Evolutionary conservation across 2,329 filamentous ascomycete species (phyloP).

Genomic region (Arthrobotrys musiformis): DNA sequence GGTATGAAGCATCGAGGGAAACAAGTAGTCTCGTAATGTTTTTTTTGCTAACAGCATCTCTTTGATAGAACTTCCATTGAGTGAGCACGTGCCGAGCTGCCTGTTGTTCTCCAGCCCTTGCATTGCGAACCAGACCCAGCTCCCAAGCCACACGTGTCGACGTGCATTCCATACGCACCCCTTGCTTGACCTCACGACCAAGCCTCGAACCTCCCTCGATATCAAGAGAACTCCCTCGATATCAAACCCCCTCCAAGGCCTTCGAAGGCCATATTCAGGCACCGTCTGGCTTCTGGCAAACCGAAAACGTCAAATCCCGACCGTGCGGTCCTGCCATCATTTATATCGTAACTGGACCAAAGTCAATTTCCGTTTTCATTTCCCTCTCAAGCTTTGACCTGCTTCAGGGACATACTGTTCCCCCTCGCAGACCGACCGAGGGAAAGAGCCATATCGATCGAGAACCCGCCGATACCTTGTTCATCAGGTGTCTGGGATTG

Average conservation of each 20-base stretch:
- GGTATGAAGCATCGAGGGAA: background rate
- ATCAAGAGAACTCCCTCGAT: background rate
- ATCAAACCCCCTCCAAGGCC: background rate
- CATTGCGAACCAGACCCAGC: too few species aligned
- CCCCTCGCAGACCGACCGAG: conserved; percentile 41
- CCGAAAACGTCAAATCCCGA: conserved; percentile 12
- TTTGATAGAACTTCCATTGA: background rate
- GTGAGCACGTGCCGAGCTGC: conserved; percentile 2
- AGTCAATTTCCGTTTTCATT: conserved; percentile 39
- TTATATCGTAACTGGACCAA: background rate
- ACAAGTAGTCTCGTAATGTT: too few species aligned
- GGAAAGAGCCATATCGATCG: conserved; percentile 17
- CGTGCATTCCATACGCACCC: conserved; percentile 14
- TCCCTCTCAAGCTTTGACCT: background rate
- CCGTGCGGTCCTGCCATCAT: background rate
- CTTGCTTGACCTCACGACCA: conserved; percentile 25
- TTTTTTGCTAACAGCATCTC: background rate
- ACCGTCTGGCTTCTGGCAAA: background rate
- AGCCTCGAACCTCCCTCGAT: background rate
- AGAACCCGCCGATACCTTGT: conserved; percentile 1
- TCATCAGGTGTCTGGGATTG: background rate
- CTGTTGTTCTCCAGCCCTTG: too few species aligned
- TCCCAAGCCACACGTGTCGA: conserved; percentile 20
- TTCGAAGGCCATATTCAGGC: background rate
- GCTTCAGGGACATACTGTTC: background rate